These are phyloP conservation scores for Agaricus blazei DNA, from an alignment of 768 basidiomycete genomes.

Conservation along the genomic window DNA sequence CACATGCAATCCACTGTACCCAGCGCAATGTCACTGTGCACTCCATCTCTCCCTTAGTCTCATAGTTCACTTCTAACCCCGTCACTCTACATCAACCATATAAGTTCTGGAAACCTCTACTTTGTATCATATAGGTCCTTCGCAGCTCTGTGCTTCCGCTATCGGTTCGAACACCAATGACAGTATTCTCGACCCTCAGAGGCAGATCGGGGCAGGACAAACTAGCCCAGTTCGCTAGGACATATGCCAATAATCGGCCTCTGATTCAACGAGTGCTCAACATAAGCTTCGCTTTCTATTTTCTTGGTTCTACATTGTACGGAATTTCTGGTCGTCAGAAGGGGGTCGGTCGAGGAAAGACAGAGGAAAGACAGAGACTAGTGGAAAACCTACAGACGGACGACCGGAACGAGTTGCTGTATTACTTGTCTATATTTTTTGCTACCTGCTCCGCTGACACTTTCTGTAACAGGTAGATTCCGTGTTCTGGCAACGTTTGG, in stretches of 20 bases:
- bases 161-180: constrained; percentile 17
- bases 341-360: constrained; percentile 27
- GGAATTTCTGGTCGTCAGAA: constrained; percentile 41
- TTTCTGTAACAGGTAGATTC: constrained; percentile 67
- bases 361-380: constrained; percentile 25
- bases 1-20: background rate
- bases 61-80: background rate
- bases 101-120: background rate
- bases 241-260: constrained; percentile 66
- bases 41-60: background rate
- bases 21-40: background rate
- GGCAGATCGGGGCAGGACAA: constrained; percentile 28
- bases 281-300: constrained; percentile 64
- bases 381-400: constrained; percentile 11
- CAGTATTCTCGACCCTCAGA: constrained; percentile 28
- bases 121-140: background rate
- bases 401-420: constrained; percentile 67
- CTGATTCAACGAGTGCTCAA: constrained; percentile 69
- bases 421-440: constrained; percentile 19
- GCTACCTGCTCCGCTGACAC: background rate
- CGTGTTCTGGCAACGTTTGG: constrained; percentile 80
- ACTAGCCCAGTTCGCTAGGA: constrained; percentile 37
- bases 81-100: too few relatives aligned
- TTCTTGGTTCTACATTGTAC: constrained; percentile 57
- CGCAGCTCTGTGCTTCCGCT: background rate